Evolutionary conservation across 768 basidiomycete species (phyloP).

Genomic region (Tricholoma saponaceum): DNA sequence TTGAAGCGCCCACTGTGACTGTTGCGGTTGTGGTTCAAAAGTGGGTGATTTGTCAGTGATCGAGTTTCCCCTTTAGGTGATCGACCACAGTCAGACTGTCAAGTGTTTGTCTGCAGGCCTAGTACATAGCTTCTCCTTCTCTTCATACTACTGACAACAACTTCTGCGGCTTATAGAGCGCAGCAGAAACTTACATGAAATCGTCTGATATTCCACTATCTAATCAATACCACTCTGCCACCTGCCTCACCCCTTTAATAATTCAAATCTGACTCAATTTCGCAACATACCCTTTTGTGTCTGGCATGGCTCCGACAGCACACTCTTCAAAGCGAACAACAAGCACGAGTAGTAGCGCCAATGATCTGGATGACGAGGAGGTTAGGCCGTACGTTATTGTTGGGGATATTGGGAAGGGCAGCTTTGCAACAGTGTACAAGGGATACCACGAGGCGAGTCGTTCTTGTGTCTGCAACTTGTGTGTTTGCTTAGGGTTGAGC

Average conservation of each 20-base stretch:
- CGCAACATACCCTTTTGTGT: not conserved
- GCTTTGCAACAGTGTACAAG: conserved; percentile 94
- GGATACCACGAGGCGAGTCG: conserved; percentile 83
- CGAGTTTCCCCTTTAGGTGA: not conserved
- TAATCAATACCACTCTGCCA: not conserved
- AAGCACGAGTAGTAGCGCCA: conserved; percentile 4
- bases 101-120: too few species aligned
- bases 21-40: too few species aligned
- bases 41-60: not conserved
- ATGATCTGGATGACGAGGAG: conserved; percentile 57
- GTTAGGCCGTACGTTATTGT: conserved; percentile 74
- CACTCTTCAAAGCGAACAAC: conserved; percentile 1
- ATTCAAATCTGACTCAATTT: not conserved
- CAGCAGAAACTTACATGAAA: not conserved
- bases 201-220: not conserved
- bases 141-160: not conserved
- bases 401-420: conserved; percentile 80
- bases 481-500: not conserved
- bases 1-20: too few species aligned
- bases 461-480: not conserved
- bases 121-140: not conserved
- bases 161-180: not conserved
- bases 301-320: conserved; percentile 11
- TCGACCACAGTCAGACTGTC: not conserved
- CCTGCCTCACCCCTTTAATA: not conserved